Conservation (phyloP, 768 basidiomycete genomes). For the Piloderma croceum region DNA sequence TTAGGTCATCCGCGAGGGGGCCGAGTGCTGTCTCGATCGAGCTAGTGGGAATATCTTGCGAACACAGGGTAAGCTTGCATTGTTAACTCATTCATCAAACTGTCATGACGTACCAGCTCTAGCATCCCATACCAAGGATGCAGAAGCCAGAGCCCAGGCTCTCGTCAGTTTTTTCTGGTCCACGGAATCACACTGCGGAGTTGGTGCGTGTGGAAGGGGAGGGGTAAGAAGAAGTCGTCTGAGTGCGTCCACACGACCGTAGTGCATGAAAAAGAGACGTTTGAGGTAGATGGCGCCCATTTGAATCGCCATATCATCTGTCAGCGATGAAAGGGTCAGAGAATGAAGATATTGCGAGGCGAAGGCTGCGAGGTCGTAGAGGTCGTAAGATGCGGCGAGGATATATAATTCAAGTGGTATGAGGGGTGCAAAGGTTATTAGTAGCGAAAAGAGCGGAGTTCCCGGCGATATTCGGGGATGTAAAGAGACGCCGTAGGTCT, state of each 20-base stretch:
- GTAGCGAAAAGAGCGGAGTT: slow-evolving; percentile 50
- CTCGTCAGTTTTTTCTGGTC: slow-evolving; percentile 19
- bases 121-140: slow-evolving; percentile 24
- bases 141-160: slow-evolving; percentile 26
- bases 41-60: slow-evolving; percentile 6
- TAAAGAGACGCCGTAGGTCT: slow-evolving; percentile 54
- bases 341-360: slow-evolving; percentile 72
- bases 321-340: slow-evolving; percentile 58
- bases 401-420: slow-evolving; percentile 69
- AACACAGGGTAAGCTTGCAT: too few relatives aligned
- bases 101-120: slow-evolving; percentile 13
- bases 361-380: slow-evolving; percentile 69
- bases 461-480: slow-evolving; percentile 41
- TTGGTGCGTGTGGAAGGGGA: slow-evolving; percentile 14
- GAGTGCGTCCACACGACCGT: slow-evolving; percentile 75
- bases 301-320: slow-evolving; percentile 61
- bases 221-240: slow-evolving; percentile 57
- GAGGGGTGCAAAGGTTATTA: slow-evolving; percentile 63
- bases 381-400: slow-evolving; percentile 58
- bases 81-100: slow-evolving; percentile 9
- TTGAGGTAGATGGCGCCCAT: slow-evolving; percentile 78
- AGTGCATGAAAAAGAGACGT: slow-evolving; percentile 77
- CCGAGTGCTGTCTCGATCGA: slow-evolving; percentile 5
- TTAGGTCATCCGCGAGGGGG: slow-evolving; percentile 1
- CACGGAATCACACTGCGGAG: slow-evolving; percentile 6